Conservation (phyloP, 257 asterid genomes). For the Primulina huaijiensis region DNA sequence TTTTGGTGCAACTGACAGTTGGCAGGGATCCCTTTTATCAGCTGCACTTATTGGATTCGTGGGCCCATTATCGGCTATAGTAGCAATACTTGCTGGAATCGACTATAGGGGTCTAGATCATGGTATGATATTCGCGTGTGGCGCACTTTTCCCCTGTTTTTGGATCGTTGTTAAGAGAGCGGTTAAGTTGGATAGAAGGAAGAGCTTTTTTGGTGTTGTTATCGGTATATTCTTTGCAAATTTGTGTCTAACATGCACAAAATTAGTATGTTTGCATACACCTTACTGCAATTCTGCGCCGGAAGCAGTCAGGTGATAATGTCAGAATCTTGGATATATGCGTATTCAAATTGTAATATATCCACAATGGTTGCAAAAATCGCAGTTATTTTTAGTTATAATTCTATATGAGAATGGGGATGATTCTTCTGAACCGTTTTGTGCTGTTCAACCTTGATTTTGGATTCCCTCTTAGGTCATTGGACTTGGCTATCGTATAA, state of each 20-base stretch:
- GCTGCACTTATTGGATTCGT: constrained; percentile 76
- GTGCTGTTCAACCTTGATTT: too few species aligned
- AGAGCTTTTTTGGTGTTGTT: constrained; percentile 57
- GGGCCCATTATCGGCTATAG: constrained; percentile 85
- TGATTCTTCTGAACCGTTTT: too few species aligned
- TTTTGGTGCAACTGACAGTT: constrained; percentile 82
- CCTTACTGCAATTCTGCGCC: constrained; percentile 99
- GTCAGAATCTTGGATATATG: not conserved
- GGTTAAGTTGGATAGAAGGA: constrained; percentile 56
- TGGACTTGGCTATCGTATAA: too few species aligned
- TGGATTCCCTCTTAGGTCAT: too few species aligned
- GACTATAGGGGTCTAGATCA: constrained; percentile 93
- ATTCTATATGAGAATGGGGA: not conserved
- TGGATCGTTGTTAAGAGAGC: constrained; percentile 66
- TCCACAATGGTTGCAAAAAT: not conserved
- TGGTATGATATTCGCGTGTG: constrained; percentile 81
- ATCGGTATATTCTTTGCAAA: constrained; percentile 58
- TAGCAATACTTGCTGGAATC: constrained; percentile 80
- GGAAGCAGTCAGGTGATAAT: constrained; percentile 83
- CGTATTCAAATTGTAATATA: constrained; percentile 2
- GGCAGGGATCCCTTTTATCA: constrained; percentile 81
- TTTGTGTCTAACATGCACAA: constrained; percentile 70
- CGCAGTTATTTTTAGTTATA: too few species aligned
- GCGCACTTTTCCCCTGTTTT: constrained; percentile 88
- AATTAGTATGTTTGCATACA: constrained; percentile 91